A percentile compares a stretch with the other conserved stretches of the same genome.
Conservation (phyloP, 768 basidiomycete species). For the Lactifluus subvellereus region DNA sequence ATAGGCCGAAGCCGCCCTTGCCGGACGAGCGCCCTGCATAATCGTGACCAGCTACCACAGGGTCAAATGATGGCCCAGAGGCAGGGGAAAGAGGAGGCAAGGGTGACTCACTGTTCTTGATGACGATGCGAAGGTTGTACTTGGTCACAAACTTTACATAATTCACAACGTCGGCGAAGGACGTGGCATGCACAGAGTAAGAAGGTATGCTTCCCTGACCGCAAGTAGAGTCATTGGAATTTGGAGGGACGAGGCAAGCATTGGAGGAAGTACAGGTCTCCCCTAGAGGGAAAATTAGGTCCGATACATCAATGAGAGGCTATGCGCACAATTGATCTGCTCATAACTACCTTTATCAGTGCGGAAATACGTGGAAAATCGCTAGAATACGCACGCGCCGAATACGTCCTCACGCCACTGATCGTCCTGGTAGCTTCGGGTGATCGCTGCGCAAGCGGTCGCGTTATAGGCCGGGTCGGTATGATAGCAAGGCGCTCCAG, state of each 20-base stretch:
- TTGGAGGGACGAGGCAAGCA: background rate
- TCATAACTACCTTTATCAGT: background rate
- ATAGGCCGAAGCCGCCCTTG: background rate
- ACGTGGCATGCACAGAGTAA: slow-evolving; percentile 31
- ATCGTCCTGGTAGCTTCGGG: background rate
- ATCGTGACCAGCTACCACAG: slow-evolving; percentile 6
- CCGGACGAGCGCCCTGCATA: background rate
- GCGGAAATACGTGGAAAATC: background rate
- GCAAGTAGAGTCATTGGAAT: slow-evolving; percentile 26
- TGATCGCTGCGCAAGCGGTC: background rate
- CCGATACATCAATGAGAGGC: background rate
- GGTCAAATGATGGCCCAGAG: background rate
- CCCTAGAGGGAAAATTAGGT: background rate
- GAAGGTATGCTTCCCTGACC: slow-evolving; percentile 33
- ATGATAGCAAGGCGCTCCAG: background rate
- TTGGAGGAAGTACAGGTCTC: slow-evolving; percentile 1
- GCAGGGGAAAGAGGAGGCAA: too few species aligned
- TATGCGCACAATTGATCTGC: background rate
- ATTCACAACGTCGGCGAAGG: slow-evolving; percentile 31
- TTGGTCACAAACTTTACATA: background rate
- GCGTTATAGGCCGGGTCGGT: background rate
- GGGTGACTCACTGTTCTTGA: background rate
- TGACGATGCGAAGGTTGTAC: background rate
- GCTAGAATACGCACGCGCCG: background rate
- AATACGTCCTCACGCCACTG: background rate